Evolutionary conservation across 352 stramenopile genomes (phyloP).

Genomic region (Phytophthora podocarpi): DNA sequence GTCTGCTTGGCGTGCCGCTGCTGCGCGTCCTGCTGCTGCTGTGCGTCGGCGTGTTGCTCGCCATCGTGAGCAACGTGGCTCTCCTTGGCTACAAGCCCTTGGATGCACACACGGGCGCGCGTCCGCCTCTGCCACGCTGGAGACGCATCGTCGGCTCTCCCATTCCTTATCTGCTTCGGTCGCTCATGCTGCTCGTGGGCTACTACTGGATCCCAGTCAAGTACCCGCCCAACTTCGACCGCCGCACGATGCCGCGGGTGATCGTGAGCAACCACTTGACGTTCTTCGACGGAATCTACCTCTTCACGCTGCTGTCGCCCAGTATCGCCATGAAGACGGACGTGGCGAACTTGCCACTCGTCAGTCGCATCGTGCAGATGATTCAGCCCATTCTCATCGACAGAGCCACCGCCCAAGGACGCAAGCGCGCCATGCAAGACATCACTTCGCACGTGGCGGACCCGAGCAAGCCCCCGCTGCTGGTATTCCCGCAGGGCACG

Average conservation of each 20-base stretch:
- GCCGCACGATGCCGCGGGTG: constrained; percentile 39
- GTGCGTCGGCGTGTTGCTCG: constrained; percentile 37
- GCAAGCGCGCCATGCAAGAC: constrained; percentile 61
- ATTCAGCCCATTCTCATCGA: constrained; percentile 74
- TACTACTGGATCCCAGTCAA: constrained; percentile 73
- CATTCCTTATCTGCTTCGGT: constrained; percentile 49
- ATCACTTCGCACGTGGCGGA: constrained; percentile 61
- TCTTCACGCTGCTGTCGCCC: constrained; percentile 53
- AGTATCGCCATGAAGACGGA: constrained; percentile 83
- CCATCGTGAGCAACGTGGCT: constrained; percentile 49
- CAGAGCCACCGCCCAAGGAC: constrained; percentile 49
- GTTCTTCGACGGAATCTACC: constrained; percentile 73
- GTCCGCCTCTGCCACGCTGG: constrained; percentile 45
- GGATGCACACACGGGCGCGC: constrained; percentile 34
- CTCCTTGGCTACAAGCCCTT: constrained; percentile 57
- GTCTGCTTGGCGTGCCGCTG: constrained; percentile 60
- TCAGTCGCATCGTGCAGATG: constrained; percentile 63
- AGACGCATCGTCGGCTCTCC: constrained; percentile 41
- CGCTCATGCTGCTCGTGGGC: constrained; percentile 60
- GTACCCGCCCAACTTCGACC: constrained; percentile 39
- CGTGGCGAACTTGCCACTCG: constrained; percentile 54
- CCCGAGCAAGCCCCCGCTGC: constrained; percentile 51
- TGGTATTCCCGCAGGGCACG: constrained; percentile 79
- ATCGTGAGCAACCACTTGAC: constrained; percentile 76
- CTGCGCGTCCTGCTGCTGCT: constrained; percentile 55